Evolutionary conservation across 768 basidiomycete genomes (phyloP), one percentile per base, ranked within the genome.

Genomic region (Daedaleopsis sinensis): DNA sequence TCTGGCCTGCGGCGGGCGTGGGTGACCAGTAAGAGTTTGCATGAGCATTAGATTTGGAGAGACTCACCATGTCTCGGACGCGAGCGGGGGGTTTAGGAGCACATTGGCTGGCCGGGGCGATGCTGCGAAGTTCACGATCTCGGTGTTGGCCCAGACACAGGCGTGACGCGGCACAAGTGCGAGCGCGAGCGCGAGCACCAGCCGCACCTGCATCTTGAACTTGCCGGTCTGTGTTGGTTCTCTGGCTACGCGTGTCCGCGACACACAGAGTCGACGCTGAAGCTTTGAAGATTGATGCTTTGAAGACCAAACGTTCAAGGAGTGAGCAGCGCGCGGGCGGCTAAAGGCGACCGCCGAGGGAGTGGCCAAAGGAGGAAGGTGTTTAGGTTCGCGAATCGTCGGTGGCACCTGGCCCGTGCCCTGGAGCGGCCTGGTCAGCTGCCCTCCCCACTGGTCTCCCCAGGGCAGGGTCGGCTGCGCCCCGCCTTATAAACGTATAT

Each of bases 101-200:
- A 7, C 27, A 7, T 32, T 50, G 36, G 70, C 68, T 18, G 63
- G 54, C 7, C 63, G 66, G 44, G 71, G 71, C 16, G 72, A 66
- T 49, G 77, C 73, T 24, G 68, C 70, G 68, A 89, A 85, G 70
- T 84, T 85, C 70, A 85, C 72, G 66, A 89, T 88, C 74, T 89
- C 86, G 38, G 88, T 89, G 71, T 89, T 88, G 21, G 81, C 85
- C 13, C 37, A 21, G 38, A 57, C 68, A 15, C 19, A 7, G 27
- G 27, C 23, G 3, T 16, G 51, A 8, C 18, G 23, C 19, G 23
- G 27, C 13, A 9, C 23, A n/a, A 21, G 21, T 5, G 43, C 21
- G 35, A 37, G 55, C 15, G 55, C 37, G 16, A 55, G n/a, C 11
- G 21, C 8, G 38, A 35, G 10, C 16, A 60, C 0, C 1, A 49